A percentile compares a stretch with the other conserved stretches of the same genome.
phyloP scores from a whole-genome alignment of 176 grass and related monocot species.

The Musa acuminata region DNA sequence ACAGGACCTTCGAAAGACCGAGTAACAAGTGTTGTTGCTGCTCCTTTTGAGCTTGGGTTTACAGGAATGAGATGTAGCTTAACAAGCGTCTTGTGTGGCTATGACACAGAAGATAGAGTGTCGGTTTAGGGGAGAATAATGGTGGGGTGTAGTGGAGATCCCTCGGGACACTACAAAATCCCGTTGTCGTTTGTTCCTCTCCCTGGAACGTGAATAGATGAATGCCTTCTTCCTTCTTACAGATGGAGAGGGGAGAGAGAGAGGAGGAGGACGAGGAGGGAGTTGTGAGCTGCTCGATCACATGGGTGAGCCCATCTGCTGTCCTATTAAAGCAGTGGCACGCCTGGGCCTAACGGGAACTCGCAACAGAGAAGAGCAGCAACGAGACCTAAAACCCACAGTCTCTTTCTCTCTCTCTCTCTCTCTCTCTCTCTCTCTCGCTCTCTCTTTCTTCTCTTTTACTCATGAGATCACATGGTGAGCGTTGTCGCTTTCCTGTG shows the following conservation, averaged over 20 bases:
- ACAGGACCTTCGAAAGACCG: no score
- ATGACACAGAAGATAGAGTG: no score
- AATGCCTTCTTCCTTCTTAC: neutral
- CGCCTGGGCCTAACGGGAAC: neutral
- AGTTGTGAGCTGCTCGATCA: neutral
- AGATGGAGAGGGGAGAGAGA: neutral
- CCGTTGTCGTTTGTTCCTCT: neutral
- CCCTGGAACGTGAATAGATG: neutral
- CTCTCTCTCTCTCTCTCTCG: no score
- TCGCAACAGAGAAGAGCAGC: neutral
- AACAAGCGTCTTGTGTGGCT: no score
- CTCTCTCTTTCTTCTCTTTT: neutral
- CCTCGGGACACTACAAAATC: slow-evolving; percentile 5
- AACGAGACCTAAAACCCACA: neutral
- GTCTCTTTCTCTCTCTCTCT: no score
- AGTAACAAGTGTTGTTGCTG: no score
- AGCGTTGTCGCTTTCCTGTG: slow-evolving; percentile 11
- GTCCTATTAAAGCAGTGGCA: slow-evolving; percentile 7
- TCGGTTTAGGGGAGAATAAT: neutral
- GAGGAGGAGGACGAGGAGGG: neutral
- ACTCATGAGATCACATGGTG: neutral
- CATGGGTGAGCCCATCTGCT: slow-evolving; percentile 20
- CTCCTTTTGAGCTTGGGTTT: no score
- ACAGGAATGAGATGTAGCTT: no score
- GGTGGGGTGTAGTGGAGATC: neutral